Conservation (phyloP, 108 stramenopile species). For the Cyclotella kingstonii region DNA sequence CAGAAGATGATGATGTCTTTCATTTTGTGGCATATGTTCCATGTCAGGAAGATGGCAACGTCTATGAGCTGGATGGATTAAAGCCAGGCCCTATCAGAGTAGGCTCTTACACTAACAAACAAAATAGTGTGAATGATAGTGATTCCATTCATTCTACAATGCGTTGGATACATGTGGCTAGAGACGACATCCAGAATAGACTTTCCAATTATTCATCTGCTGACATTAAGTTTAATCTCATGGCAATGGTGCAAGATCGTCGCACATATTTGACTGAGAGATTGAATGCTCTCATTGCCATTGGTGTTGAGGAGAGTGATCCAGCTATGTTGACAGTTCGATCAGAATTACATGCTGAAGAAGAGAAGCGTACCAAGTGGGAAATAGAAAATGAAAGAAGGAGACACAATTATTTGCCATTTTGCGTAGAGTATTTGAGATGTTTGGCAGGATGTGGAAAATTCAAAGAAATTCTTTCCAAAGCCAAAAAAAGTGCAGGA, state of each 20-base stretch:
- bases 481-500: constrained; percentile 42
- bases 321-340: constrained; percentile 40
- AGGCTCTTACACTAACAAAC: constrained; percentile 36
- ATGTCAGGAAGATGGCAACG: constrained; percentile 43
- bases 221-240: constrained; percentile 93
- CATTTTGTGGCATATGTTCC: constrained; percentile 96
- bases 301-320: constrained; percentile 28
- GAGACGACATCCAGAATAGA: constrained; percentile 76
- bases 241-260: constrained; percentile 86
- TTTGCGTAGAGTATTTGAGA: constrained; percentile 70
- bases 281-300: constrained; percentile 35
- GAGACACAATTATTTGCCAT: constrained; percentile 77
- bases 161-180: constrained; percentile 68
- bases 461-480: constrained; percentile 42
- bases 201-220: constrained; percentile 50
- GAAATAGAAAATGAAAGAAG: constrained; percentile 72
- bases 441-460: constrained; percentile 64
- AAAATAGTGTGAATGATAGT: constrained; percentile 16
- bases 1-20: constrained; percentile 85
- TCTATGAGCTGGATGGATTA: constrained; percentile 96
- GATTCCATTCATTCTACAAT: constrained; percentile 13
- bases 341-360: constrained; percentile 47
- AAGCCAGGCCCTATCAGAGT: constrained; percentile 85
- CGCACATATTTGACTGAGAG: constrained; percentile 49
- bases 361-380: constrained; percentile 75